Percentiles rank a stretch among this genome's conserved stretches.
Conservation (phyloP, 768 basidiomycete genomes). For the Russula earlei region DNA sequence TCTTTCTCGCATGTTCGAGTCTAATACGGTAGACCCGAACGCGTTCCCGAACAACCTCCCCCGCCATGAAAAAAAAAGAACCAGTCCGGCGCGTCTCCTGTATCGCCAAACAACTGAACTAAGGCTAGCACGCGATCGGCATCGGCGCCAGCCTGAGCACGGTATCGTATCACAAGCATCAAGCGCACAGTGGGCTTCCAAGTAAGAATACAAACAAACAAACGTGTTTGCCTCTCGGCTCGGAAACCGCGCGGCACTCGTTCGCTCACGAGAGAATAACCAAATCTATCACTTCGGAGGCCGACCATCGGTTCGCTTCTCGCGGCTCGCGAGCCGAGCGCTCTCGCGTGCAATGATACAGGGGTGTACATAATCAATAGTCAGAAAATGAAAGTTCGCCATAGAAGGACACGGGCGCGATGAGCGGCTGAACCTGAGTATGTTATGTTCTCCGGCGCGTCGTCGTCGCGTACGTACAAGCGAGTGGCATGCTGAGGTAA, state of each 20-base stretch:
- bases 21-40: too few relatives aligned
- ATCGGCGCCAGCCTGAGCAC: neutral
- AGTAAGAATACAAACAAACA: slow-evolving; percentile 10
- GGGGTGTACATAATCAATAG: neutral
- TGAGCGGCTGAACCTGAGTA: neutral
- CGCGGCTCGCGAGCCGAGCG: too few relatives aligned
- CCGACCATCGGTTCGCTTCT: neutral
- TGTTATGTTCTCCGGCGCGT: neutral
- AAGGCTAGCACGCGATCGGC: neutral
- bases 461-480: neutral
- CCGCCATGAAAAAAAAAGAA: too few relatives aligned
- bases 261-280: neutral
- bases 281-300: neutral
- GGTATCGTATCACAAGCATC: neutral
- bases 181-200: neutral
- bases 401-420: neutral
- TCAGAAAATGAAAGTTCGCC: neutral
- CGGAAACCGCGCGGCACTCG: neutral
- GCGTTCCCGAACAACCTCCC: too few relatives aligned
- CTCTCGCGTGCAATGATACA: neutral
- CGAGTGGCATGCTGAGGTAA: neutral
- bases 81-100: too few relatives aligned
- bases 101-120: neutral
- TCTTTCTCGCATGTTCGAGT: too few relatives aligned
- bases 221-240: slow-evolving; percentile 10